Evolutionary conservation across 2,329 filamentous ascomycete genomes (phyloP), one percentile per base, ranked within the genome.

Genomic region (Colletotrichum coccodes): DNA sequence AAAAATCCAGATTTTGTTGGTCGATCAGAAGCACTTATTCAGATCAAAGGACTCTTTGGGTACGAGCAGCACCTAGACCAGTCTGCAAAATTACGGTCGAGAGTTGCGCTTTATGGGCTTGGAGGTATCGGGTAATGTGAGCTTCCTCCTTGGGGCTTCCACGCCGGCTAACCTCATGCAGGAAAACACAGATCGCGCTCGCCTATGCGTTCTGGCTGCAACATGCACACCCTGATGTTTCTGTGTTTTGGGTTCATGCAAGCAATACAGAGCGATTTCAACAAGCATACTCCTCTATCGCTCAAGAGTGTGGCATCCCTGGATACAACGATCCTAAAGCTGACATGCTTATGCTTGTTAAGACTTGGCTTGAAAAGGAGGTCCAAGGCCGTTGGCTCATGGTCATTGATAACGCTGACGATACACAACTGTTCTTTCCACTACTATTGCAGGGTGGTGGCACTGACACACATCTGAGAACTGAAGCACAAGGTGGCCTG

Each of bases 201-300:
- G 70, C 60, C n/a, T 78, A 77, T 46, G 64, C 62, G 8, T 76
- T 74, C 64, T 72, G 73, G 74, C 49, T 75, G 4, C 60, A 56
- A 21, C 47, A 73, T 14, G 44, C 53, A 14, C 49, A 38, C 32
- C 72, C 73, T 3, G 73, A 76, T 4, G 57, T 73, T 11, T 78
- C 76, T 1, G 62, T 80, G 2, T 79, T 79, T 59, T 80, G 76
- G 78, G 73, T 79, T 49, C 74, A 79, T 57, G 76, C 75, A 4
- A 77, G 75, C 70, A 79, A 67, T 64, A 42, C 64, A 1, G 72
- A 77, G 32, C 76, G 72, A n/a, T 79, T 79, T 60, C 73, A 71
- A 1, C 64, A 77, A 64, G 61, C 72, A 9, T 80, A 72, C 47
- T 34, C 63, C 26, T 71, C 50, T 0, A 75, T 79, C 36, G 75